Evolutionary conservation across 164 flowering plant genomes (phyloP), one percentile per base, ranked within the genome.

Genomic region (Chimonanthus praecox): DNA sequence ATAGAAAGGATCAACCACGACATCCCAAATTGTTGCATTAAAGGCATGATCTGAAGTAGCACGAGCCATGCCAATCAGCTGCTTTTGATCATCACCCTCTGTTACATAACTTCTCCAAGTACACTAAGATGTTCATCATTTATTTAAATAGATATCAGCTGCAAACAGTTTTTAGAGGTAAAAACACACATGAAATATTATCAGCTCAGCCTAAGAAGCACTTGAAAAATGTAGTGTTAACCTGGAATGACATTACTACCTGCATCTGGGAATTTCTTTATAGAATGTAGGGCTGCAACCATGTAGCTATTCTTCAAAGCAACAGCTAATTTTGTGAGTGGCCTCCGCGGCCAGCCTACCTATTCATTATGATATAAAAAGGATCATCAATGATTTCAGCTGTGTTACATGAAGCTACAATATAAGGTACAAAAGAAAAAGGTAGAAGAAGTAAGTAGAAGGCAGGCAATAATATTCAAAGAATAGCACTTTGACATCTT

Each of bases 331-430:
- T 95, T 95, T 73, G 92, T 80, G 61, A 87, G 80, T 43, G 97
- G 96, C 82, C 99, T 92, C 72, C 94, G 85, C 69, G 99, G 99
- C 99, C 98, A 95, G 44, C 99, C 99, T 58, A 95, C 99, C 99
- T 95, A 79, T 75, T 10, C 73, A 76, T 16, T 54, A 51, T 20
- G 8, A 70, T 20, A 13, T 60, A 62, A 2, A 10, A 44, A 1
- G 7, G 71, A 45, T 10, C 13, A 71, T 76, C 71, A 76, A 16
- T 48, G n/a, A 67, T 67, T 47, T 33, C 47, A 18, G 21, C 7
- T 18, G 21, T 20, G 64, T 5, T 44, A 63, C 11, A 7, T 20
- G 4, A 68, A 58, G 3, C 0, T 5, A 61, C 13, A 43, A 63
- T 51, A 50, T 43, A 58, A 67, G 45, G 8, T 48, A 61, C 49